Conservation (phyloP, 1,139 yeast genomes). For the Candida sanyaensis region DNA sequence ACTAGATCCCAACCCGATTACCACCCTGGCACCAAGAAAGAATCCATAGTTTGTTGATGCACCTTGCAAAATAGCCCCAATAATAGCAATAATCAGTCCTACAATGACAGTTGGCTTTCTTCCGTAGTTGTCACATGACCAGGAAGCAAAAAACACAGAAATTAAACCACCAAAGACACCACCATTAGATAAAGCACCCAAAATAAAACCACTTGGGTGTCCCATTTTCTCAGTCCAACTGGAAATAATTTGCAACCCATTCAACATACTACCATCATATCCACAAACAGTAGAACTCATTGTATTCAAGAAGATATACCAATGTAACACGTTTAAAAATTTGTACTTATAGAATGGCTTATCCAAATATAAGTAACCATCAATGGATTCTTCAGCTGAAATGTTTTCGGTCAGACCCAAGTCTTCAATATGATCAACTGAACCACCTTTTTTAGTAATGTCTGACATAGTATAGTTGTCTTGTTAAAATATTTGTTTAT, state of each 20-base stretch:
- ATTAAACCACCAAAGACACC: constrained; percentile 25
- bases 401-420: not conserved
- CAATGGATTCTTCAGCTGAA: not conserved
- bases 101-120: constrained; percentile 30
- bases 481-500: too few species aligned
- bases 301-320: constrained; percentile 37
- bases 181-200: constrained; percentile 48
- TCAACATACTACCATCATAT: constrained; percentile 53
- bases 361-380: constrained; percentile 8
- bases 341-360: constrained; percentile 24
- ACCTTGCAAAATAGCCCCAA: constrained; percentile 48
- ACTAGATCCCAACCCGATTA: constrained; percentile 45
- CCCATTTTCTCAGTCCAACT: constrained; percentile 38
- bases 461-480: not conserved
- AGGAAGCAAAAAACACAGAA: constrained; percentile 23
- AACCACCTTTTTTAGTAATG: not conserved
- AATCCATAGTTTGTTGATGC: constrained; percentile 39
- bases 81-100: constrained; percentile 27
- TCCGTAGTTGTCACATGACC: constrained; percentile 30
- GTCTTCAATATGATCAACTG: not conserved
- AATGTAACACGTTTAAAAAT: constrained; percentile 37
- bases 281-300: constrained; percentile 51
- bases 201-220: constrained; percentile 40
- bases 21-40: constrained; percentile 38
- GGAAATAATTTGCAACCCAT: constrained; percentile 48